These are phyloP conservation scores for Alternaria consortialis DNA, from an alignment of 2,329 filamentous ascomycete species.

Conservation along the genomic window DNA sequence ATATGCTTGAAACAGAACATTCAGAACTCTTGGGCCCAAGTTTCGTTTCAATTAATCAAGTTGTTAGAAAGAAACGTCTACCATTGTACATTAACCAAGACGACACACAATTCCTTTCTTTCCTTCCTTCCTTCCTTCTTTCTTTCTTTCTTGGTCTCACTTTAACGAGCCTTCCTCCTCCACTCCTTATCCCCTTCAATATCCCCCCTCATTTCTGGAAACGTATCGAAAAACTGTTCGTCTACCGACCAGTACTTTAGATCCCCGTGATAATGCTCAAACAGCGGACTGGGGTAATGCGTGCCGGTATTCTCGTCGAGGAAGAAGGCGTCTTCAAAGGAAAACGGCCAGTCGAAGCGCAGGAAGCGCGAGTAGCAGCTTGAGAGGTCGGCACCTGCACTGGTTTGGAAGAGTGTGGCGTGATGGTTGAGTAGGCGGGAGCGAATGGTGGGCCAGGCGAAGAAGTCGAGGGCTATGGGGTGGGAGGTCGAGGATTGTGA, in stretches of 20 bases:
- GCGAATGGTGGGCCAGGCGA: slow-evolving; percentile 46
- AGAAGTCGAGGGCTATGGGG: slow-evolving; percentile 46
- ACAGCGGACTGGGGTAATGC: slow-evolving; percentile 38
- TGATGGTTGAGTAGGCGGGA: slow-evolving; percentile 39
- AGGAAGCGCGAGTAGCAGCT: slow-evolving; percentile 37
- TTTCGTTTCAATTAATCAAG: too few relatives aligned
- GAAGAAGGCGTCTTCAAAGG: slow-evolving; percentile 46
- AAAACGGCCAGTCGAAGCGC: slow-evolving; percentile 46
- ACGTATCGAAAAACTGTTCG: slow-evolving; percentile 37
- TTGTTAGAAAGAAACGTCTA: too few relatives aligned
- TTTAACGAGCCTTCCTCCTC: background rate
- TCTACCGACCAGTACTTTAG: slow-evolving; percentile 38
- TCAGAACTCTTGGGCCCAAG: too few relatives aligned
- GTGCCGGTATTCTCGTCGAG: slow-evolving; percentile 23
- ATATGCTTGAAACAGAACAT: too few relatives aligned
- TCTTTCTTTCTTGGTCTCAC: too few relatives aligned
- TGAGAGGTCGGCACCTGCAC: slow-evolving; percentile 22
- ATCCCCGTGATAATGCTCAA: slow-evolving; percentile 44
- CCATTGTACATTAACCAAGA: too few relatives aligned
- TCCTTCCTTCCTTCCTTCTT: too few relatives aligned
- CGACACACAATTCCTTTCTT: too few relatives aligned
- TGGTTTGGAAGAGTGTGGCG: slow-evolving; percentile 30
- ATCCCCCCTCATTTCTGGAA: slow-evolving; percentile 42
- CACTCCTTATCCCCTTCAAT: slow-evolving; percentile 40
- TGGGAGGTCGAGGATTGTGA: slow-evolving; percentile 38